A percentile compares a stretch with the other conserved stretches of the same genome.
Evolutionary conservation across 73 alveolate species (phyloP).

Genomic region (Tetrahymena malaccensis): DNA sequence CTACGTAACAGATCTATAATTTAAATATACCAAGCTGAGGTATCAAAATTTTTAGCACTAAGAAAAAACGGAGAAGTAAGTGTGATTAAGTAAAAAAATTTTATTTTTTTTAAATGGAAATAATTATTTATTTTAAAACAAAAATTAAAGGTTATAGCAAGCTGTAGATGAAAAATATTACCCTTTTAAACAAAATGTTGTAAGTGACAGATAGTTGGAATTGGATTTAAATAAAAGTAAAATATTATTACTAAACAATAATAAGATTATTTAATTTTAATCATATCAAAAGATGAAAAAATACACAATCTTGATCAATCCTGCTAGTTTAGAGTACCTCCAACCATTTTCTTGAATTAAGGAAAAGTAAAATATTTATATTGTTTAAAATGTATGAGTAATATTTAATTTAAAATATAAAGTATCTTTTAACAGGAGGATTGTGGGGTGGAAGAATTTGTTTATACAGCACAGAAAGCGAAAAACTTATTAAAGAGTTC

Average conservation of each 20-base stretch:
- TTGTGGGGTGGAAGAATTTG: neutral
- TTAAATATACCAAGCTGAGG: neutral
- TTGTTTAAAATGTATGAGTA: neutral
- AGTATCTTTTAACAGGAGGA: neutral
- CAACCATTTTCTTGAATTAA: neutral
- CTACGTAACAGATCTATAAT: neutral
- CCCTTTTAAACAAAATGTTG: neutral
- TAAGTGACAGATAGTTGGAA: neutral
- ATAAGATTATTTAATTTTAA: neutral
- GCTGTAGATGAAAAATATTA: neutral
- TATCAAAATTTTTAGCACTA: neutral
- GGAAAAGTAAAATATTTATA: neutral
- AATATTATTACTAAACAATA: too few relatives aligned
- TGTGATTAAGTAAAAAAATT: neutral
- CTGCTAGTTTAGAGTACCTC: neutral
- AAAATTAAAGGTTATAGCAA: neutral
- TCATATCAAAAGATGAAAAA: neutral
- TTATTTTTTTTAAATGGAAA: neutral
- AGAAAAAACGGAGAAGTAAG: neutral
- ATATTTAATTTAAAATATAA: neutral
- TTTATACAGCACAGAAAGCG: neutral
- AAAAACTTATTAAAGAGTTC: neutral
- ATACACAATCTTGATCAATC: neutral
- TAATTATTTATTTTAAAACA: neutral
- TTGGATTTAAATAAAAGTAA: neutral